Evolutionary conservation across 805 yeast genomes (phyloP).

Genomic region (Starmerella bacillaris): DNA sequence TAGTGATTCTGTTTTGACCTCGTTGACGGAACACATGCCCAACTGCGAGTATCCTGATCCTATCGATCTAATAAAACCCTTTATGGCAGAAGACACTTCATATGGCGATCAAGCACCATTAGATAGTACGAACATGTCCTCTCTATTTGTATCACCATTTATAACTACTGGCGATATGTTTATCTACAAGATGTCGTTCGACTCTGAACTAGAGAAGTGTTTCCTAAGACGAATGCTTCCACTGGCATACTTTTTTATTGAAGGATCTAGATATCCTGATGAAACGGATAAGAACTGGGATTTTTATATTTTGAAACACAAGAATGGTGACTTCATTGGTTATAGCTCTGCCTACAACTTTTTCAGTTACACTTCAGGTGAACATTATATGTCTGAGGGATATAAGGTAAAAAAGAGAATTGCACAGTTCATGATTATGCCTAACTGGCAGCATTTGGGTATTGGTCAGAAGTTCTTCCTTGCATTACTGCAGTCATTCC

Average conservation of each 20-base stretch:
- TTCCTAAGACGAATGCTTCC: constrained; percentile 50
- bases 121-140: not conserved
- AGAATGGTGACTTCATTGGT: constrained; percentile 42
- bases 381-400: constrained; percentile 24
- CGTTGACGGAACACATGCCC: constrained; percentile 29
- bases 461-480: constrained; percentile 52
- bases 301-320: constrained; percentile 39
- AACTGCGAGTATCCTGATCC: constrained; percentile 42
- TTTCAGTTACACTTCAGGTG: constrained; percentile 49
- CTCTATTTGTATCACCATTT: no score
- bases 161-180: constrained; percentile 22
- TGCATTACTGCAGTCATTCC: constrained; percentile 38
- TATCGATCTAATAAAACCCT: constrained; percentile 33
- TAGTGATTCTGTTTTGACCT: no score
- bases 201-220: not conserved
- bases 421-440: constrained; percentile 71
- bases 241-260: constrained; percentile 49
- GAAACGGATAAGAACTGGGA: constrained; percentile 65
- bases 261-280: constrained; percentile 84
- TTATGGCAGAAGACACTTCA: constrained; percentile 41
- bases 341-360: constrained; percentile 71
- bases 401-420: constrained; percentile 43
- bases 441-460: constrained; percentile 59
- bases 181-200: constrained; percentile 29
- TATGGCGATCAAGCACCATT: constrained; percentile 35